Conservation (phyloP, 2,329 filamentous ascomycete species). For the Pseudopithomyces chartarum region DNA sequence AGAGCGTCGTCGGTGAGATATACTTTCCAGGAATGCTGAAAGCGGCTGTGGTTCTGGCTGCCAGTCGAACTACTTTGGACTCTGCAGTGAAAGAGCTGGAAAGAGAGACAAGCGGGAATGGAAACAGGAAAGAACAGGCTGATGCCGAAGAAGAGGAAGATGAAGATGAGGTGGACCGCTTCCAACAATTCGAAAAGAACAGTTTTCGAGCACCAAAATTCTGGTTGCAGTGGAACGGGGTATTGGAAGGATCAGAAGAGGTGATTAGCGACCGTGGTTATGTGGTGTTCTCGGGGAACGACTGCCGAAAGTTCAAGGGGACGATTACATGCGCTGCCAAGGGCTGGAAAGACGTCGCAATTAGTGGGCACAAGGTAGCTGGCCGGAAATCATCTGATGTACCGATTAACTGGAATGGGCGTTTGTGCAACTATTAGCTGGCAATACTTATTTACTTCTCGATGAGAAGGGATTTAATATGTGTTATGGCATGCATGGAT, state of each 20-base stretch:
- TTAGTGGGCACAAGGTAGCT: constrained; percentile 24
- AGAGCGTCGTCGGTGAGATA: constrained; percentile 26
- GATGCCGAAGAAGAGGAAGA: constrained; percentile 1
- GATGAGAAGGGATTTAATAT: background rate
- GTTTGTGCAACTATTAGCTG: background rate
- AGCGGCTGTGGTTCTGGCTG: constrained; percentile 23
- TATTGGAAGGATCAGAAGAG: background rate
- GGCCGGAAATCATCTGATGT: constrained; percentile 22
- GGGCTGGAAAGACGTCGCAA: constrained; percentile 27
- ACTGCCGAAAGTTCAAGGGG: constrained; percentile 31
- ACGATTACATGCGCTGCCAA: constrained; percentile 23
- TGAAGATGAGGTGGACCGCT: constrained; percentile 13
- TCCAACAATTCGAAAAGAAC: constrained; percentile 32
- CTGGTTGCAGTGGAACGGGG: constrained; percentile 32
- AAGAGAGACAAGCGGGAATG: background rate
- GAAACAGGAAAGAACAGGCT: background rate
- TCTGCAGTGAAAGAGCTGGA: constrained; percentile 10
- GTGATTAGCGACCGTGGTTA: constrained; percentile 24
- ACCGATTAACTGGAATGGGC: constrained; percentile 15
- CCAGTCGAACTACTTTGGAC: constrained; percentile 20
- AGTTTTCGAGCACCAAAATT: constrained; percentile 33
- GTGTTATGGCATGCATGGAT: background rate
- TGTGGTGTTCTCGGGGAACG: constrained; percentile 25
- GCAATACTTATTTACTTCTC: background rate
- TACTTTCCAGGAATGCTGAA: constrained; percentile 20